Evolutionary conservation across 768 basidiomycete genomes (phyloP).

Genomic region (Tylopilus plumbeoviolaceoides): DNA sequence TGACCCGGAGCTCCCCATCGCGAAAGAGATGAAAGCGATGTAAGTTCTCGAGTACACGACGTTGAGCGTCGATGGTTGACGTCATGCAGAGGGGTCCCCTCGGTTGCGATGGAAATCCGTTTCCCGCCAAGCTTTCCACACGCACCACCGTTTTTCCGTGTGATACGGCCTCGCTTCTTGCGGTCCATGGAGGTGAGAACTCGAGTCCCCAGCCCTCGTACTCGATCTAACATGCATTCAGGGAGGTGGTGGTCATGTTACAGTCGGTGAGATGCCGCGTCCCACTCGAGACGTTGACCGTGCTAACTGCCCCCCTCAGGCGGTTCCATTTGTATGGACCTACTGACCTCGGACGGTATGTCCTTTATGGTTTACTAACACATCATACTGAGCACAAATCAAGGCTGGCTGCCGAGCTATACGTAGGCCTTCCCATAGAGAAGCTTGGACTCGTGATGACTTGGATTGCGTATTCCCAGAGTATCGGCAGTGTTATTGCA

Average conservation of each 20-base stretch:
- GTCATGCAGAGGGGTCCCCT: conserved; percentile 47
- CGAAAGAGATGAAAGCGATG: conserved; percentile 53
- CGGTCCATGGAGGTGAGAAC: conserved; percentile 49
- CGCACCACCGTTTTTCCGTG: conserved; percentile 72
- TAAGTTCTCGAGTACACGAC: conserved; percentile 23
- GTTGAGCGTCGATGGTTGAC: not conserved
- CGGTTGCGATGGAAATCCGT: conserved; percentile 68
- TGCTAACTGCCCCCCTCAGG: conserved; percentile 32
- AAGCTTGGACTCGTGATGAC: not conserved
- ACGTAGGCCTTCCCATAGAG: conserved; percentile 33
- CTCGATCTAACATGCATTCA: conserved; percentile 11
- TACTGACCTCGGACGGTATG: conserved; percentile 55
- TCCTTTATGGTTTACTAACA: not conserved
- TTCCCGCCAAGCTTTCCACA: conserved; percentile 65
- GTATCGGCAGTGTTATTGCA: conserved; percentile 50
- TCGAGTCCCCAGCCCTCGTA: not conserved
- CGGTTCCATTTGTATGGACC: conserved; percentile 74
- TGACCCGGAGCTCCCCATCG: conserved; percentile 55
- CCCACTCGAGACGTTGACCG: not conserved
- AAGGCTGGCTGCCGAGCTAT: conserved; percentile 60
- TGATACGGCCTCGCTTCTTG: conserved; percentile 68
- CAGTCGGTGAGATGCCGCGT: conserved; percentile 42
- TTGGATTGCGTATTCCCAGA: conserved; percentile 13
- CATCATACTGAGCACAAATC: not conserved
- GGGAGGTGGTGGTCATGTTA: conserved; percentile 69